Base-by-base conservation (phyloP, 2,329 filamentous ascomycete species). In the Claviceps sp. region DNA sequence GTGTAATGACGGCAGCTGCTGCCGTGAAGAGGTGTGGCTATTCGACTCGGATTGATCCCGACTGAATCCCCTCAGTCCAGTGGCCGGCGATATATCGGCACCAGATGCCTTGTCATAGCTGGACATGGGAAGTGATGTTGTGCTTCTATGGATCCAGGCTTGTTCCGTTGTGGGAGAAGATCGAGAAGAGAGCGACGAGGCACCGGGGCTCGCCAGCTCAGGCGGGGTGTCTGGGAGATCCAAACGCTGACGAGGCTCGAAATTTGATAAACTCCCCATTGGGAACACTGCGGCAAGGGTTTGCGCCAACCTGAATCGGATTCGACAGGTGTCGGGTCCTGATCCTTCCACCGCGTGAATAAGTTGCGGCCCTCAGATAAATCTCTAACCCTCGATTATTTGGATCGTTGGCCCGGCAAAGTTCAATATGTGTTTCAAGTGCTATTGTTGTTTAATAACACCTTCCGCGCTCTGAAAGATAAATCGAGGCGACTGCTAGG, bases 1-100 rank as follows among this genome's bases (percentile, higher is more conserved):
- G 63, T 75, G 79, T 56, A 81, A 59, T 5, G 78, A 73, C 2
- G 78, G 78, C 22, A 81, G 70, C 58, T 77, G 73, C 57, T 76
- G 74, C 53, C 70, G 68, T 47, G 61, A 54, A 22, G 62, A 57
- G 54, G 57, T 52, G 54, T 60, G 62, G 56, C 52, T 59, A 47
- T 58, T 58, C 47, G 60, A 59, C 53, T 72, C 69, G 52, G 66
- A 65, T 54, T 65, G 67, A 49, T 59, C 57, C 47, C 65, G 64
- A 30, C 61, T 62, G 51, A 69, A 67, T 56, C 71, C 69, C 50
- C 43, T 24, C 18, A 63, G 58, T 48, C 62, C 65, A 60, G 68
- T 70, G 54, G 66, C 66, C 55, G 57, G 54, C 58, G 67, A 67
- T 70, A 73, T 70, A 54, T 72, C 70, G 63, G 65, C 60, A 61